Percentiles rank a stretch among this genome's conserved stretches.
These are phyloP conservation scores for Suillus lakei DNA, from an alignment of 768 basidiomycete genomes.

Conservation along the genomic window DNA sequence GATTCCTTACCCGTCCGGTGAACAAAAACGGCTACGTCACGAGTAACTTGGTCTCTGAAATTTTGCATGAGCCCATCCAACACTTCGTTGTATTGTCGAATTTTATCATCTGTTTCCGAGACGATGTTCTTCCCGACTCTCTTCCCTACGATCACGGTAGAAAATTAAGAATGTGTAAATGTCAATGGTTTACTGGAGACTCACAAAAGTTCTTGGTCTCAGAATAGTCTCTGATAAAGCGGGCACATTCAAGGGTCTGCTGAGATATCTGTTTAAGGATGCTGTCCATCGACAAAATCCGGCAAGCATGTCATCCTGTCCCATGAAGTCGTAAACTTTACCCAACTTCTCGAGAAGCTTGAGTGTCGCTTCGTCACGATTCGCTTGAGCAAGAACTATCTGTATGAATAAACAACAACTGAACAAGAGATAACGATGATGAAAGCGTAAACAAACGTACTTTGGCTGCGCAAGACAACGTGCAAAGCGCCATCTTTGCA, in stretches of 20 bases:
- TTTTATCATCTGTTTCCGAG: neutral
- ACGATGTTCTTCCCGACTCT: neutral
- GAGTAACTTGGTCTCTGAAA: neutral
- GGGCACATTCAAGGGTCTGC: conserved; percentile 4
- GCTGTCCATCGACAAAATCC: neutral
- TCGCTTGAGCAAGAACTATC: conserved; percentile 5
- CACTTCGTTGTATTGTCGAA: neutral
- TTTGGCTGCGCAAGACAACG: neutral
- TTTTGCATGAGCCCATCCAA: conserved; percentile 9
- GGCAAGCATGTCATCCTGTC: neutral
- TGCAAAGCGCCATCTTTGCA: conserved; percentile 6
- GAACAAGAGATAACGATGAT: too few species aligned
- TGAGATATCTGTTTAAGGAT: conserved; percentile 6
- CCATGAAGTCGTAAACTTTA: conserved; percentile 8
- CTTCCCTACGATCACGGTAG: neutral
- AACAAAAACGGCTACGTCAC: neutral
- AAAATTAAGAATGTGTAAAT: neutral
- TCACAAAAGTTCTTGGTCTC: conserved; percentile 11
- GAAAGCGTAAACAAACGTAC: too few species aligned
- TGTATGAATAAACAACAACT: neutral
- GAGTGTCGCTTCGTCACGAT: neutral
- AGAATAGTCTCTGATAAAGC: conserved; percentile 12
- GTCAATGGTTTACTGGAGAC: neutral
- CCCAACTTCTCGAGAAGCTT: conserved; percentile 6
- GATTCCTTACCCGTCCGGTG: conserved; percentile 6